These are phyloP conservation scores for Umbelopsis sp. DNA, from an alignment of 192 early-diverging fungal genomes.

Conservation along the genomic window DNA sequence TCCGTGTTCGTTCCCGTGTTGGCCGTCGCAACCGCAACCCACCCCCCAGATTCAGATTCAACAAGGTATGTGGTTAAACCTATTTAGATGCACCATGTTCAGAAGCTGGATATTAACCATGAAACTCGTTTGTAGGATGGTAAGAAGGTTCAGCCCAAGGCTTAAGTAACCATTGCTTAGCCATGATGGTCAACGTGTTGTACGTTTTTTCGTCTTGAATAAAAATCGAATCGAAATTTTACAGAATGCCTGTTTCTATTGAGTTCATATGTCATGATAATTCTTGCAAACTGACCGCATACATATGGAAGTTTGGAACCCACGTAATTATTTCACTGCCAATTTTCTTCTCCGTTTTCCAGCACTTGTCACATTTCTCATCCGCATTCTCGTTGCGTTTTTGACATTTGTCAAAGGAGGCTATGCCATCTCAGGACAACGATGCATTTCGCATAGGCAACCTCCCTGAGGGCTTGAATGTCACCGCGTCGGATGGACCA, in stretches of 20 bases:
- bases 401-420: not conserved
- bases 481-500: constrained; percentile 22
- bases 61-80: constrained; percentile 46
- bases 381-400: not conserved
- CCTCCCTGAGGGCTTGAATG: constrained; percentile 28
- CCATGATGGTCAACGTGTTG: constrained; percentile 16
- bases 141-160: constrained; percentile 24
- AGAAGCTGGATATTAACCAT: not conserved
- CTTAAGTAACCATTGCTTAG: constrained; percentile 13
- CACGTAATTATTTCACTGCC: not conserved
- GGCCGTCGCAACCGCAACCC: constrained; percentile 93
- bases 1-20: constrained; percentile 90
- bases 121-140: not conserved
- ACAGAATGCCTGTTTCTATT: not conserved
- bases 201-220: constrained; percentile 21
- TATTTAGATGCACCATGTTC: not conserved
- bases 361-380: not conserved
- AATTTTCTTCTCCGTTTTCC: not conserved
- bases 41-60: constrained; percentile 91
- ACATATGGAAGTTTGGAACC: not conserved
- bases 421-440: not conserved
- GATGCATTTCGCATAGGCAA: constrained; percentile 30
- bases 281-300: no score
- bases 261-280: not conserved
- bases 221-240: constrained; percentile 10